Evolutionary conservation across 2,329 filamentous ascomycete species (phyloP).

Genomic region (Ambrosiella xylebori): DNA sequence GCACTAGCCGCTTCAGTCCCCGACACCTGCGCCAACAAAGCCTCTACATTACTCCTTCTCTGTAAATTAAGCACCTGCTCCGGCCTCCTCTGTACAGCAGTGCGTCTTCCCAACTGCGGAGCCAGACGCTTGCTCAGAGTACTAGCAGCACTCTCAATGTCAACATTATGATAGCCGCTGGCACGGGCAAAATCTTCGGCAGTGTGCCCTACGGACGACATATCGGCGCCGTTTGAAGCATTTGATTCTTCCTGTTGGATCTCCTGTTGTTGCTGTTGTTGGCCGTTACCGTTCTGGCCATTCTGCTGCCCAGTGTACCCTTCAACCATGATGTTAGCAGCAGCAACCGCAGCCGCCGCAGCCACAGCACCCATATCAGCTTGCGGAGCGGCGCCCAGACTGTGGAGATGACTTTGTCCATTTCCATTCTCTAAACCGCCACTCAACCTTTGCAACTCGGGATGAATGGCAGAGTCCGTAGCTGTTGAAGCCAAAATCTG

Average conservation of each 20-base stretch:
- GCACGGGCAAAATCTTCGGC: constrained; percentile 31
- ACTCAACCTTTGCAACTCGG: constrained; percentile 17
- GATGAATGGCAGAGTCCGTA: constrained; percentile 16
- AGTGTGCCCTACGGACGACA: constrained; percentile 16
- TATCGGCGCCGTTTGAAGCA: background rate
- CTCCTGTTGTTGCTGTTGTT: constrained; percentile 1
- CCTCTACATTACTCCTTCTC: constrained; percentile 43
- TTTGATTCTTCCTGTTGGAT: background rate
- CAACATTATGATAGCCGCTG: constrained; percentile 29
- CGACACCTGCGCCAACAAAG: constrained; percentile 39
- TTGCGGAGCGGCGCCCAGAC: background rate
- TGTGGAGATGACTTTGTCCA: background rate
- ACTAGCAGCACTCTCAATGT: constrained; percentile 28
- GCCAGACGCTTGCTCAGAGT: constrained; percentile 37
- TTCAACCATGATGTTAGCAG: constrained; percentile 7
- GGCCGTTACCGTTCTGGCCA: background rate
- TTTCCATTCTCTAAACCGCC: background rate
- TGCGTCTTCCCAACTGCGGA: constrained; percentile 29
- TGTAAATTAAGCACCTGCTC: constrained; percentile 37
- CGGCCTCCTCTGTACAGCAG: constrained; percentile 34
- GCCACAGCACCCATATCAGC: constrained; percentile 9
- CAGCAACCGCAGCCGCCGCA: constrained; percentile 10
- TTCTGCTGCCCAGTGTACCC: background rate
- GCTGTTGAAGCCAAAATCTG: constrained; percentile 15
- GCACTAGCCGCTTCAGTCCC: constrained; percentile 30